Evolutionary conservation across 2,329 filamentous ascomycete genomes (phyloP), one percentile per base, ranked within the genome.

Genomic region (Didymella arachidicola): DNA sequence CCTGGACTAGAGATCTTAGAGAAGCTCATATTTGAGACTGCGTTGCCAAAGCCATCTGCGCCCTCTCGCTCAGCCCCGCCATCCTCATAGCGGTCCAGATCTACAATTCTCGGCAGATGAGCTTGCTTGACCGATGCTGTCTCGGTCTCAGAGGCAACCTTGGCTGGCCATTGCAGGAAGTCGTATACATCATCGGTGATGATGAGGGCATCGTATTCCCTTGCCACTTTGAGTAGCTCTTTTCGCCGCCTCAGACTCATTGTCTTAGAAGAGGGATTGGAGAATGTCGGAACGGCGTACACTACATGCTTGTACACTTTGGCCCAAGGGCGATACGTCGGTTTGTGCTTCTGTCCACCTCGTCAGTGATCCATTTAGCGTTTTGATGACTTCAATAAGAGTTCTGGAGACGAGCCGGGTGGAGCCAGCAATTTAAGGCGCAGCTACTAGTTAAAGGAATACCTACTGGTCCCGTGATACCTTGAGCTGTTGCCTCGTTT

Each of bases 161-260:
- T 73, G 7, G 80, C 68, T 2, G 86, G 84, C 92, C 93, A 97
- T 73, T 93, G 90, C 5, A 98, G 82, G 65, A 94, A 89, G 75
- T 98, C 94, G 73, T 99, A 99, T 10, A 98, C 93, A 75, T 99
- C 95, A 78, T 98, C 94, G 47, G 86, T 86, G 27, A 97, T 83
- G 54, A 97, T 78, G n/a, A 98, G 83, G 7, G 91, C 92, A 74
- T 98, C 88, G 73, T 89, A 87, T 58, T 87, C 82, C 56, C 94
- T 84, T 0, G 94, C 94, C 7, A 97, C 78, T n/a, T 81, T 80
- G 25, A 98, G 87, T 4, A 98, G 83, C 11, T 81, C 81, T 62
- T 87, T 79, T 3, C 95, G 85, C 27, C 89, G 85, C 18, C 78
- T 73, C 3, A 92, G 76, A 14, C 88, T 87, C 88, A 96, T 94